These are phyloP conservation scores for Scenedesmus sp. DNA, from an alignment of 163 green algal genomes.

Conservation along the genomic window DNA sequence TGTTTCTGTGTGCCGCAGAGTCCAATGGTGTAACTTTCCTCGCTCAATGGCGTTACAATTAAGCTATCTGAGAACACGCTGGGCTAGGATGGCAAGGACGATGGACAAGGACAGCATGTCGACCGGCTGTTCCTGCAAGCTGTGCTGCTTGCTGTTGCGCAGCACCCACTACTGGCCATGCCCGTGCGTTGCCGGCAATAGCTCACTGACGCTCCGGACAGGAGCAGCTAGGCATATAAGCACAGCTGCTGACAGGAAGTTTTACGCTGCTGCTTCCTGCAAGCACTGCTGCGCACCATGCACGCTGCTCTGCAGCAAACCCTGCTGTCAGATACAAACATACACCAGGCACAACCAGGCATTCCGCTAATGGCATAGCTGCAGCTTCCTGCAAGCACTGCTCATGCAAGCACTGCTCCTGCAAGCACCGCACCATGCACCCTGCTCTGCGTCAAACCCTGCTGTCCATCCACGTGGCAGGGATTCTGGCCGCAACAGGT, in stretches of 20 bases:
- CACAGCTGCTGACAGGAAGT: no score
- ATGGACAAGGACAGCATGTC: background rate
- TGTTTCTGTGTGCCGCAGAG: background rate
- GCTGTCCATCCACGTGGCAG: conserved; percentile 40
- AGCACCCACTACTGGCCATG: background rate
- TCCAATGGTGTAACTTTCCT: no score
- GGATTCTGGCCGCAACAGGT: conserved; percentile 45
- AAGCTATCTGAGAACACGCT: no score
- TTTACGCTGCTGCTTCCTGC: no score
- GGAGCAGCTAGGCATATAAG: no score
- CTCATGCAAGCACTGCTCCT: background rate
- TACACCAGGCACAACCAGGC: no score
- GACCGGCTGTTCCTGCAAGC: background rate
- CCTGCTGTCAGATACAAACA: no score
- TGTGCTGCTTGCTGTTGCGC: background rate
- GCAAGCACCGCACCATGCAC: conserved; percentile 18
- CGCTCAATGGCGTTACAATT: no score
- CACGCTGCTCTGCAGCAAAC: background rate
- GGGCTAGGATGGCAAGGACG: background rate
- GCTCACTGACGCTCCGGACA: background rate
- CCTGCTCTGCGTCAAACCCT: background rate
- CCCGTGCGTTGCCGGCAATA: background rate
- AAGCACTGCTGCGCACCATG: background rate
- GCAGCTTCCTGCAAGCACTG: background rate
- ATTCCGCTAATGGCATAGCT: no score